phyloP scores from a whole-genome alignment of 805 yeast genomes.

The Jamesozyma jinghongensis region DNA sequence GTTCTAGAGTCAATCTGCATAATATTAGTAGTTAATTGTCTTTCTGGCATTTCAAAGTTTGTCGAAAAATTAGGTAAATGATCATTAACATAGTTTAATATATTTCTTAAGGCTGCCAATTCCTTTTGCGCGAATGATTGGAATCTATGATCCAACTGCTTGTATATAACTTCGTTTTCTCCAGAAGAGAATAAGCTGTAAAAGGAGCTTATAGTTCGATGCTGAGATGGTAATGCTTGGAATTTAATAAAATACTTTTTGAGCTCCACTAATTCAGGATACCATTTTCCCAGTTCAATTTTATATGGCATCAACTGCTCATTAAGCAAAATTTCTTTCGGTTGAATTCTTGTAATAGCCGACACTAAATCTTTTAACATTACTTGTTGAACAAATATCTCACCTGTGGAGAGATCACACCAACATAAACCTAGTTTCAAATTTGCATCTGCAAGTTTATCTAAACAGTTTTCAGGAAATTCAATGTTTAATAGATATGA shows the following conservation, averaged over 20 bases:
- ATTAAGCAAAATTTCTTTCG: constrained; percentile 66
- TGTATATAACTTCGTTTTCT: constrained; percentile 13
- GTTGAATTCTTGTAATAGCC: constrained; percentile 67
- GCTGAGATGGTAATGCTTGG: constrained; percentile 35
- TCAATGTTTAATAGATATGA: constrained; percentile 62
- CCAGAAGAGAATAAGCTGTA: constrained; percentile 31
- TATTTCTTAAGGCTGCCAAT: constrained; percentile 49
- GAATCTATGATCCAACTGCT: constrained; percentile 19
- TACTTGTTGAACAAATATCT: constrained; percentile 59
- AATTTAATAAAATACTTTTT: constrained; percentile 50
- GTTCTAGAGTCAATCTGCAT: constrained; percentile 80
- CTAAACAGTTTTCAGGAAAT: constrained; percentile 43
- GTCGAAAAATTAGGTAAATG: constrained; percentile 62
- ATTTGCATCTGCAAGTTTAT: constrained; percentile 30
- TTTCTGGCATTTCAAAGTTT: constrained; percentile 57
- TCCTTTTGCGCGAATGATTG: constrained; percentile 37
- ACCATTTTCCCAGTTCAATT: constrained; percentile 43
- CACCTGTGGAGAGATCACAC: constrained; percentile 84
- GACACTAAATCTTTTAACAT: constrained; percentile 52
- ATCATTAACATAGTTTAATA: constrained; percentile 59
- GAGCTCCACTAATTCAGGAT: constrained; percentile 48
- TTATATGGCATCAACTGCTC: constrained; percentile 35
- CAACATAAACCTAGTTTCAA: constrained; percentile 65
- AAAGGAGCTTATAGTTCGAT: constrained; percentile 33
- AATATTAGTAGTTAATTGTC: constrained; percentile 41